These are phyloP conservation scores for Ophiocordyceps camponoti-leonardi DNA, from an alignment of 2,329 filamentous ascomycete species.

Conservation along the genomic window DNA sequence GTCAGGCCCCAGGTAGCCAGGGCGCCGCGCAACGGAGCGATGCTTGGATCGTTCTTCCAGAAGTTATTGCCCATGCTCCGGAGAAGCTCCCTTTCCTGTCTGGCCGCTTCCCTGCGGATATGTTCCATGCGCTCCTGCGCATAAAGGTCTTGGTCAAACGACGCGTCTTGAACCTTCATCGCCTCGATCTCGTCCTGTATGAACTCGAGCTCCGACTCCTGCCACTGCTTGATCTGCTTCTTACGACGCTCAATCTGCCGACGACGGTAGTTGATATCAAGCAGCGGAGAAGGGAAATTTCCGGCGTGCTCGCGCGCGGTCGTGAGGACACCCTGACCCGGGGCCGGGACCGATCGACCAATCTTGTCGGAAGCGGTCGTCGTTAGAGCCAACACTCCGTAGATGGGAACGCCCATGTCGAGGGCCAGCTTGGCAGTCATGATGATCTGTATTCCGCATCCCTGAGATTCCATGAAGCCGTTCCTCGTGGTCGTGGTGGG, in stretches of 20 bases:
- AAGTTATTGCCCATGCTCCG: slow-evolving; percentile 94
- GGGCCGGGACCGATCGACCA: slow-evolving; percentile 88
- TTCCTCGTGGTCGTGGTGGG: slow-evolving; percentile 93
- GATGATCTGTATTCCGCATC: slow-evolving; percentile 93
- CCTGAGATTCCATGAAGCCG: slow-evolving; percentile 99
- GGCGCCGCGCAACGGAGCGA: slow-evolving; percentile 88
- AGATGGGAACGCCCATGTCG: slow-evolving; percentile 97
- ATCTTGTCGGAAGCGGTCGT: slow-evolving; percentile 98
- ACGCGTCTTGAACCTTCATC: slow-evolving; percentile 61
- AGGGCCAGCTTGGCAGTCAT: slow-evolving; percentile 94
- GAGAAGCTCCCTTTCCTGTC: slow-evolving; percentile 86
- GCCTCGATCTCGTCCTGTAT: slow-evolving; percentile 83
- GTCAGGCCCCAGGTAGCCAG: slow-evolving; percentile 97
- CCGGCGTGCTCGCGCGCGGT: slow-evolving; percentile 79
- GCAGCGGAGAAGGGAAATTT: slow-evolving; percentile 86
- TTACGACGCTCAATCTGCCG: slow-evolving; percentile 88
- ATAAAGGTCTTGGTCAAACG: slow-evolving; percentile 75
- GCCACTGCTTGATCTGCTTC: slow-evolving; percentile 91
- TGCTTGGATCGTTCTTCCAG: slow-evolving; percentile 90
- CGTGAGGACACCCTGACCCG: slow-evolving; percentile 90
- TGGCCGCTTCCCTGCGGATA: slow-evolving; percentile 68
- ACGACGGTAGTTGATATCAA: slow-evolving; percentile 95
- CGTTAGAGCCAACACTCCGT: slow-evolving; percentile 83
- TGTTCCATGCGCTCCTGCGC: slow-evolving; percentile 69
- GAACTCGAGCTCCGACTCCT: slow-evolving; percentile 85